phyloP scores from a whole-genome alignment of 257 asterid species.

The Capsicum baccatum region DNA sequence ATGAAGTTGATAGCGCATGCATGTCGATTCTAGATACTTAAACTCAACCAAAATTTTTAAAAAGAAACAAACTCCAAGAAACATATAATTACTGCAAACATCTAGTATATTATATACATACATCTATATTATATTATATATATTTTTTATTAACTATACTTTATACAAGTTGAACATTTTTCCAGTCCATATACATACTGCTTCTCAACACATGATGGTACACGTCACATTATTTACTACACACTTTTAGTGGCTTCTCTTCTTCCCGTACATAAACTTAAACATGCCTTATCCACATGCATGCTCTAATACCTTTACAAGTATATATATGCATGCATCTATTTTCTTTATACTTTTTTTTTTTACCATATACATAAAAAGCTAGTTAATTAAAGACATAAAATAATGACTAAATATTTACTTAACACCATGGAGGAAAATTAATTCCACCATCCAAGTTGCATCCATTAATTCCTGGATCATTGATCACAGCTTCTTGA shows the following conservation, averaged over 20 bases:
- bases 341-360: not conserved
- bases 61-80: not conserved
- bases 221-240: conserved; percentile 2
- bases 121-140: not conserved
- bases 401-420: not conserved
- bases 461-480: conserved; percentile 17
- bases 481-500: conserved; percentile 22
- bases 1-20: not conserved
- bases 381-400: not conserved
- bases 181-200: not conserved
- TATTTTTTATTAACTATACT: not conserved
- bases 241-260: conserved; percentile 10
- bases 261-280: not conserved
- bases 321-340: not conserved
- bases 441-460: conserved; percentile 20
- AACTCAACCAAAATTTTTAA: not conserved
- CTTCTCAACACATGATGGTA: conserved; percentile 19
- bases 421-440: conserved; percentile 20
- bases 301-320: not conserved
- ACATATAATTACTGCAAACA: not conserved
- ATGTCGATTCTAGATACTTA: not conserved
- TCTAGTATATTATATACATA: not conserved
- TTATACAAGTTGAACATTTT: not conserved
- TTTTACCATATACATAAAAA: not conserved
- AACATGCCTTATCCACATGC: conserved; percentile 14